These are phyloP conservation scores for Cavenderia fasciculata DNA, from an alignment of 78 protist species.

Conservation along the genomic window DNA sequence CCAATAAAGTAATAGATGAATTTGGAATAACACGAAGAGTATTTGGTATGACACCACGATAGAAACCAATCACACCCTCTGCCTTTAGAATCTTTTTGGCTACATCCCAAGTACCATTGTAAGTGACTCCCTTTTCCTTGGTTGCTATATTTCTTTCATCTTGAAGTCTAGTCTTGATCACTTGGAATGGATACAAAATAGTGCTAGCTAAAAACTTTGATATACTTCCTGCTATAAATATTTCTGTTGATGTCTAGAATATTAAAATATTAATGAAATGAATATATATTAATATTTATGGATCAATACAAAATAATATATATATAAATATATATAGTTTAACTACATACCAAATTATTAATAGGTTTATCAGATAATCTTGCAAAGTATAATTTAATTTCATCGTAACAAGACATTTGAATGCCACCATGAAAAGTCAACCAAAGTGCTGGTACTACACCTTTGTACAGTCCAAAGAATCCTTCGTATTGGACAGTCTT, in stretches of 20 bases:
- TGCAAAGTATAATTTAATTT: slow-evolving; percentile 38
- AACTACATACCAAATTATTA: not conserved
- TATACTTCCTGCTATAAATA: slow-evolving; percentile 55
- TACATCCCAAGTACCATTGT: slow-evolving; percentile 48
- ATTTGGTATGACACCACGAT: slow-evolving; percentile 70
- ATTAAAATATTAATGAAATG: no score
- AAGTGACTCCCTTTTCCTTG: slow-evolving; percentile 9
- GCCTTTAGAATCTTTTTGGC: slow-evolving; percentile 16
- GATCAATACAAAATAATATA: not conserved
- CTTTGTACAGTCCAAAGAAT: slow-evolving; percentile 63
- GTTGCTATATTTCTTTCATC: slow-evolving; percentile 73
- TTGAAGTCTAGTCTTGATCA: slow-evolving; percentile 60
- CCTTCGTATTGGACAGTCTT: slow-evolving; percentile 46
- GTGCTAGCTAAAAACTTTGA: slow-evolving; percentile 60
- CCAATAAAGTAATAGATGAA: slow-evolving; percentile 71
- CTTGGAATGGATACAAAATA: slow-evolving; percentile 65
- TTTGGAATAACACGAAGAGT: slow-evolving; percentile 68
- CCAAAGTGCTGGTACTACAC: slow-evolving; percentile 67
- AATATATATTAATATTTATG: not conserved
- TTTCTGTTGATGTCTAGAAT: slow-evolving; percentile 9
- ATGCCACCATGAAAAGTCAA: slow-evolving; percentile 74
- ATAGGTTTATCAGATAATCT: not conserved
- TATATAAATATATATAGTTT: no score
- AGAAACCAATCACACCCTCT: slow-evolving; percentile 59
- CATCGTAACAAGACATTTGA: slow-evolving; percentile 58